Evolutionary conservation across 129 eudicot genomes (phyloP), one percentile per base, ranked within the genome.

Genomic region (Erigeron canadensis): DNA sequence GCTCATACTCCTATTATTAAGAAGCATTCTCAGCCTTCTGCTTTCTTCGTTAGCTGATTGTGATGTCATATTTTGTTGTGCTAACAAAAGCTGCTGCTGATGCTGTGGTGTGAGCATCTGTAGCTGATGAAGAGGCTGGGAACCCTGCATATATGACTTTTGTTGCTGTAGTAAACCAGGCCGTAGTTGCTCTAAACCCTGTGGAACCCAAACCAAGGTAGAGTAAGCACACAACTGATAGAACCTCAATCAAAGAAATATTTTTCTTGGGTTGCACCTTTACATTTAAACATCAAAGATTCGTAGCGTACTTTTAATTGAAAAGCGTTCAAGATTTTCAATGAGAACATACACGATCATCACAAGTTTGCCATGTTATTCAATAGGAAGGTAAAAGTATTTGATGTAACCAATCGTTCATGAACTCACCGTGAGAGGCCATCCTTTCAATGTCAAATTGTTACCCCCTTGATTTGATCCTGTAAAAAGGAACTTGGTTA

Each of bases 401-500:
- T 10, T 53, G 16, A 2, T 53, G 10, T 22, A 53, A 53, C 34
- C 6, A 53, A 16, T 16, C 7, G 11, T 53, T 53, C 5, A 72
- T 23, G 51, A 60, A 82, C 94, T 89, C 83, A 94, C 99, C 7
- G 99, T 94, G 70, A 94, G 89, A 50, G 99, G 99, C 99, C 99
- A 94, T 79, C 99, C 99, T 89, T 90, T 94, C 76, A 94, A 82
- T 15, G 99, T 94, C 81, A 94, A 75, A 76, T 86, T 94, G 80
- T 84, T 94, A 6, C 97, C 88, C 72, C 95, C 90, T 84, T 94
- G 98, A 85, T 87, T 94, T 59, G 99, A 86, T 73, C 99, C 99
- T 94, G 69, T 63, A 63, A 54, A 71, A 74, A 12, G 61, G 10
- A 39, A 54, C 10, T 69, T 53, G 12, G 48, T 53, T 38, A 77